A percentile compares a stretch with the other conserved stretches of the same genome.
phyloP scores from a whole-genome alignment of 169 alveolate genomes.

The Plasmodium gonderi region DNA sequence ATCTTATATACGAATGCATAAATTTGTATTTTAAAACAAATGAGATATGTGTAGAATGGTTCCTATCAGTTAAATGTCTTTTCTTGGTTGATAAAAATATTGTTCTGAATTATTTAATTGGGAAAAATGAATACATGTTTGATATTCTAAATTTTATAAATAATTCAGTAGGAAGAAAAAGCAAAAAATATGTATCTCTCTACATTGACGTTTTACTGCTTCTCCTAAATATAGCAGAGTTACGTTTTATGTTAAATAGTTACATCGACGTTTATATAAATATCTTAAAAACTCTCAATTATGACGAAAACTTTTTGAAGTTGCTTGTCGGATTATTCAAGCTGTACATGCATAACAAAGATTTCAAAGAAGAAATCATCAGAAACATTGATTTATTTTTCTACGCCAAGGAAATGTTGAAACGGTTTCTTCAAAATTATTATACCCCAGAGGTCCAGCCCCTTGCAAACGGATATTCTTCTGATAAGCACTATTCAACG shows the following conservation, averaged over 20 bases:
- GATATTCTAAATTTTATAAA: slow-evolving; percentile 31
- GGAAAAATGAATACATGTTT: slow-evolving; percentile 38
- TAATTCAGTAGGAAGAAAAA: slow-evolving; percentile 43
- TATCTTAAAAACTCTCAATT: slow-evolving; percentile 24
- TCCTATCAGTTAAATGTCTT: slow-evolving; percentile 46
- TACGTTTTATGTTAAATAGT: slow-evolving; percentile 49
- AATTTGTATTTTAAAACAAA: slow-evolving; percentile 32
- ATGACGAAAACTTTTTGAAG: slow-evolving; percentile 57
- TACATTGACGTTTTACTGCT: slow-evolving; percentile 52
- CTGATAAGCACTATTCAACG: neutral
- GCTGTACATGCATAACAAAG: slow-evolving; percentile 55
- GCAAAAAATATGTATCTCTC: neutral
- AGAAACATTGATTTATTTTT: slow-evolving; percentile 27
- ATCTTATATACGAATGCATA: slow-evolving; percentile 34
- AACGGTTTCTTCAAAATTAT: slow-evolving; percentile 11
- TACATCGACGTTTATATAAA: slow-evolving; percentile 34
- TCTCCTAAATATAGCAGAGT: slow-evolving; percentile 40
- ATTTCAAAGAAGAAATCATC: slow-evolving; percentile 19
- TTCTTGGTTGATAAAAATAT: slow-evolving; percentile 61
- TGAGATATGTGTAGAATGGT: slow-evolving; percentile 51
- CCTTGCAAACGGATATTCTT: neutral
- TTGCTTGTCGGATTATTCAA: slow-evolving; percentile 39
- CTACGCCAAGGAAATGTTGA: slow-evolving; percentile 62
- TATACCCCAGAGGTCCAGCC: neutral
- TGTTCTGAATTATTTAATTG: slow-evolving; percentile 50